phyloP scores from a whole-genome alignment of 2,329 filamentous ascomycete genomes.

The Fusarium sp. region DNA sequence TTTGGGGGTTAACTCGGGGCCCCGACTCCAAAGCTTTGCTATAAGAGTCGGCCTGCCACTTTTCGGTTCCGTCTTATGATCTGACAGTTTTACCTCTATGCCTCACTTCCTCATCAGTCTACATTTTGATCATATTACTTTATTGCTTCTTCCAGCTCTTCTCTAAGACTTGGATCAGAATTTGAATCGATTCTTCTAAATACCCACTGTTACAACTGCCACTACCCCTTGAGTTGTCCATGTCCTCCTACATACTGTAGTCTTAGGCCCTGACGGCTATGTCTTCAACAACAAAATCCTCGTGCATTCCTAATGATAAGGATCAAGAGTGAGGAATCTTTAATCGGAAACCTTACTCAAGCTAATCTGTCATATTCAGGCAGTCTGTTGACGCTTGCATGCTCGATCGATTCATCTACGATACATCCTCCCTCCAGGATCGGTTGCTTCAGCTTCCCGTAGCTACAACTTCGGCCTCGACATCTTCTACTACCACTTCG shows the following conservation, averaged over 20 bases:
- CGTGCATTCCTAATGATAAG: accelerated
- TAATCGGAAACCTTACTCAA: too few species aligned
- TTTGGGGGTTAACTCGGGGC: not conserved
- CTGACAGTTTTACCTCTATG: too few species aligned
- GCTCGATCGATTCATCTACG: slow-evolving; percentile 28
- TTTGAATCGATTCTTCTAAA: not conserved
- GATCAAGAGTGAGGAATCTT: not conserved
- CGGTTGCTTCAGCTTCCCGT: slow-evolving; percentile 3
- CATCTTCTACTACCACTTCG: too few species aligned
- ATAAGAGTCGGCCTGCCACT: not conserved
- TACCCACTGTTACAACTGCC: not conserved
- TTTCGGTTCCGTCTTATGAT: too few species aligned
- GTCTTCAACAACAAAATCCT: not conserved
- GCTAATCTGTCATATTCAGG: slow-evolving; percentile 4
- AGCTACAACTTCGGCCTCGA: accelerated
- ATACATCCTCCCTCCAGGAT: slow-evolving; percentile 27
- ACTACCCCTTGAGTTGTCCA: not conserved
- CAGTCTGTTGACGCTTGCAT: not conserved
- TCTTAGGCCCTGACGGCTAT: not conserved
- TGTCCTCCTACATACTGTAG: not conserved
- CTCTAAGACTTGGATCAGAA: not conserved
- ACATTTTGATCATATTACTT: not conserved
- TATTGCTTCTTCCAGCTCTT: not conserved
- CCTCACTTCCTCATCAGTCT: too few species aligned
- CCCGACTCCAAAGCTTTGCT: not conserved